Evolutionary conservation across 2,329 filamentous ascomycete genomes (phyloP), one percentile per base, ranked within the genome.

Genomic region (Ustilaginoidea virens): DNA sequence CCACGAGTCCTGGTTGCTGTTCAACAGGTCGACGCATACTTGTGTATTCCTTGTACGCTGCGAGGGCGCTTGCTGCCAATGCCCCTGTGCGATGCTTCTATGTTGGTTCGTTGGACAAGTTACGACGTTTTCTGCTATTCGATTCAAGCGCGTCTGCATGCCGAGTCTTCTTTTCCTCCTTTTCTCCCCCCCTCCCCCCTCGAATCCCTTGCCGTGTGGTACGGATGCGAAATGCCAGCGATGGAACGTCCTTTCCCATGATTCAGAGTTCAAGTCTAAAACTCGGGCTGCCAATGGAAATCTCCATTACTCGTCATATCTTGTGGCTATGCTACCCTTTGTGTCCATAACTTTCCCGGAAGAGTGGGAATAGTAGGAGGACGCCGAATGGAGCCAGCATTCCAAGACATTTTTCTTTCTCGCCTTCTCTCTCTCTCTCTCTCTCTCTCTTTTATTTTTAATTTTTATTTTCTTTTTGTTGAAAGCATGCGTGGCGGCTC

Each of bases 11-110:
- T 26, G 17, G 17, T 21, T 22, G 27, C 17, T 12, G 18, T 18
- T 12, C 10, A 22, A 25, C 42, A 70, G 53, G 77, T 81, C 40
- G 80, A 83, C 48, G 76, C 78, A 14, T 86, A 86, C 51, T 76
- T 78, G 30, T 52, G 71, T 86, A 86, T 51, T 76, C 78, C 30
- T 52, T 71, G 16, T 83, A 80, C 47, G 78, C 79, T 16, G 80
- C 80, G 26, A 74, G 67, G 33, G 82, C 83, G 4, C 63, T 93
- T 50, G 82, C 85, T 9, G 82, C 83, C 25, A 90, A 92, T 44
- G 78, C 76, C 26, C 81, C 90, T 48, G 69, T 79, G 33, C 68
- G 86, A 30, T 83, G 76, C 38, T 61, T 66, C 13, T 90, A 92
- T 58, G 85, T 78, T 34, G 63, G 65, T 68, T 44, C 54, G 64